Evolutionary conservation across 352 stramenopile species (phyloP), one percentile per base, ranked within the genome.

Genomic region (Phytophthora sp.): DNA sequence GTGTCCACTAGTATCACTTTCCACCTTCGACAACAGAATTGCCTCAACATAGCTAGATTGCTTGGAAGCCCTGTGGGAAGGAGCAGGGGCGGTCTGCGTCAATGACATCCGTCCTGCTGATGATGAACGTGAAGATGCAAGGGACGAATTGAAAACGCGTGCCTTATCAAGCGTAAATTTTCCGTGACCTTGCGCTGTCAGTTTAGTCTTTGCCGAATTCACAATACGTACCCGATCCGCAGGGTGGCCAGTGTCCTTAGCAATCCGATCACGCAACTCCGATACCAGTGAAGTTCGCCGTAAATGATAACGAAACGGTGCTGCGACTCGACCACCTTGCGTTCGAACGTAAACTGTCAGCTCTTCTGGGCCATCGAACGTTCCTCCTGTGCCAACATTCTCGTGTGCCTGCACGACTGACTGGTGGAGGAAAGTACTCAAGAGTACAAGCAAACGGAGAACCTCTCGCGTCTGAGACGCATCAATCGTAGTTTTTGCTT

Each of bases 351-450:
- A 79, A 17, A 92, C 83, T 5, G 73, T 74, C 10, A 92, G 67
- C 28, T 87, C 80, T 70, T 91, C 79, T 2, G 66, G 65, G 2
- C 66, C 72, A 63, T 86, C 67, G 45, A 76, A 69, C 8, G 60
- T 30, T n/a, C 55, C 64, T 59, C 39, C 57, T 13, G 15, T 27
- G 30, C 37, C 26, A 53, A 30, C 30, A 48, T n/a, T 35, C 17
- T 69, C 38, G 51, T 65, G 69, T 34, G 57, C 42, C 26, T 88
- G 74, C 5, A 82, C 66, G 13, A 82, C 66, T 5, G 76, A 88
- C 52, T 94, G 84, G 26, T 82, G 68, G 11, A 96, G 52, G 65
- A 96, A 89, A 15, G 86, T 94, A 30, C 77, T 87, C n/a, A 96
- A 66, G 34, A 96, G 21, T 5, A 85, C 51, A 2, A 95, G 62